These are phyloP conservation scores for Cyathus olla DNA, from an alignment of 1,284 basidiomycete genomes.

Conservation along the genomic window DNA sequence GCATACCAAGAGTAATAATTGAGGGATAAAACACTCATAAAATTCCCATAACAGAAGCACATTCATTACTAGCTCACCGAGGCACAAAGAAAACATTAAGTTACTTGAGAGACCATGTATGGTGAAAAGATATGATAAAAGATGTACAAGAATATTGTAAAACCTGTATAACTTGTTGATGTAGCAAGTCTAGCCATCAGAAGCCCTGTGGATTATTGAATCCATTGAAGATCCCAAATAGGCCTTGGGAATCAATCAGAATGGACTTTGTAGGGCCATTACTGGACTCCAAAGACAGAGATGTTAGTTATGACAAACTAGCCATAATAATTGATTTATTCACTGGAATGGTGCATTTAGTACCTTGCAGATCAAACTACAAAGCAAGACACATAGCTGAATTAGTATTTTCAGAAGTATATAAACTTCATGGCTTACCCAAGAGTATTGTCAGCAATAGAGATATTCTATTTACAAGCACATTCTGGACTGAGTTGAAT, in stretches of 20 bases:
- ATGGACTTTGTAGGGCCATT: slow-evolving; percentile 44
- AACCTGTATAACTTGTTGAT: slow-evolving; percentile 32
- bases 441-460: slow-evolving; percentile 49
- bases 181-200: slow-evolving; percentile 28
- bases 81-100: slow-evolving; percentile 37
- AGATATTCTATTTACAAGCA: slow-evolving; percentile 50
- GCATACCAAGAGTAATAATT: slow-evolving; percentile 29
- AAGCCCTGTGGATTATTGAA: slow-evolving; percentile 40
- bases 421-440: slow-evolving; percentile 49
- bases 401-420: slow-evolving; percentile 44
- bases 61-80: slow-evolving; percentile 38
- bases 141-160: slow-evolving; percentile 23
- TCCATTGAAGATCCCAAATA: slow-evolving; percentile 29
- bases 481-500: slow-evolving; percentile 51
- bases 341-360: slow-evolving; percentile 40
- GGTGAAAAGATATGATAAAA: slow-evolving; percentile 41
- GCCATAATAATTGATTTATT: slow-evolving; percentile 45
- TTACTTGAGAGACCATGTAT: slow-evolving; percentile 33
- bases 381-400: slow-evolving; percentile 45
- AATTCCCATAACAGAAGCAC: slow-evolving; percentile 36
- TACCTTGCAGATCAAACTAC: slow-evolving; percentile 37
- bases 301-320: slow-evolving; percentile 18
- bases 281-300: slow-evolving; percentile 14
- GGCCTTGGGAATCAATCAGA: slow-evolving; percentile 44
- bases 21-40: slow-evolving; percentile 19